Evolutionary conservation across 108 stramenopile species (phyloP).

Genomic region (Craspedostauros australis): DNA sequence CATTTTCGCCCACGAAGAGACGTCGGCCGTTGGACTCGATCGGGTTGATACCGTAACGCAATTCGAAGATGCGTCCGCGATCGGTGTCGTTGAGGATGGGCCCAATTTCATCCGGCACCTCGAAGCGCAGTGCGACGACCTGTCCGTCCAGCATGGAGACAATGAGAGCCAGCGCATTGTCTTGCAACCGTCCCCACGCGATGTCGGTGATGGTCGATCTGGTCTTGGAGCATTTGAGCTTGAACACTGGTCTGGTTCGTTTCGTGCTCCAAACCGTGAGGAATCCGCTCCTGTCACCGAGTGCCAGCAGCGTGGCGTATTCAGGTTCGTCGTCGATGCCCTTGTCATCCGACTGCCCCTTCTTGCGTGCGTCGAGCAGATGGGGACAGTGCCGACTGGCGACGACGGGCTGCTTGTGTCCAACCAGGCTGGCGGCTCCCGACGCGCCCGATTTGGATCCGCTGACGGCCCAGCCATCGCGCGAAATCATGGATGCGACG

Average conservation of each 20-base stretch:
- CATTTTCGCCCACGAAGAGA: slow-evolving; percentile 59
- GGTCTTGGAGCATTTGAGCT: slow-evolving; percentile 80
- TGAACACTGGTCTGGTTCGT: slow-evolving; percentile 67
- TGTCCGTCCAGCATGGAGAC: slow-evolving; percentile 79
- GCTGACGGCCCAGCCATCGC: slow-evolving; percentile 80
- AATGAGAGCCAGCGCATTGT: slow-evolving; percentile 43
- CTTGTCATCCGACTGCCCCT: slow-evolving; percentile 15
- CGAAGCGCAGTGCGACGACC: slow-evolving; percentile 66
- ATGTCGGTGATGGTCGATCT: slow-evolving; percentile 79
- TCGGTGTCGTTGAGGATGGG: slow-evolving; percentile 47
- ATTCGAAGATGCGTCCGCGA: slow-evolving; percentile 54
- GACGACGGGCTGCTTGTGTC: slow-evolving; percentile 86
- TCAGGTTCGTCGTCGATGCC: slow-evolving; percentile 62
- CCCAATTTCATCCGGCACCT: slow-evolving; percentile 66
- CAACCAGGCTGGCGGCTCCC: slow-evolving; percentile 85
- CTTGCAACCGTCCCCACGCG: slow-evolving; percentile 54
- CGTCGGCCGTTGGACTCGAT: slow-evolving; percentile 11
- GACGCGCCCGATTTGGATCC: slow-evolving; percentile 26
- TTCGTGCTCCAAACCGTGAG: slow-evolving; percentile 83
- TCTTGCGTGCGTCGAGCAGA: slow-evolving; percentile 36
- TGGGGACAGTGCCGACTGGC: slow-evolving; percentile 73
- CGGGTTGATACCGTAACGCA: slow-evolving; percentile 68
- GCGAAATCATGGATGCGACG: slow-evolving; percentile 79
- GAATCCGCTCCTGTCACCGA: slow-evolving; percentile 82
- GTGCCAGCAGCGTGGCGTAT: slow-evolving; percentile 72